phyloP scores from a whole-genome alignment of 495 filamentous ascomycete genomes.

The Tuber borchii region DNA sequence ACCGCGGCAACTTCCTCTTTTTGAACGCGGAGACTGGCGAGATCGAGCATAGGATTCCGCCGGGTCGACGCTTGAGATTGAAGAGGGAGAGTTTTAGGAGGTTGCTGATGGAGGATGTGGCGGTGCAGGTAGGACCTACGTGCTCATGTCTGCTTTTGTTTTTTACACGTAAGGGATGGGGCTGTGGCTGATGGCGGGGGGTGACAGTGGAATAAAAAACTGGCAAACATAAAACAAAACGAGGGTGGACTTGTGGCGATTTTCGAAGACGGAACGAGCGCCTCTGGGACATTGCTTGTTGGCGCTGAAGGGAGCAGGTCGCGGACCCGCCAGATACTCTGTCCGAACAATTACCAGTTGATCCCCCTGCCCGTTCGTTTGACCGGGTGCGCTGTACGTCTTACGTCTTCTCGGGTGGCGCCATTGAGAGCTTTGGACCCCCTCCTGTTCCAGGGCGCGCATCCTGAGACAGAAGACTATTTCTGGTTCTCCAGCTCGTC shows the following conservation, averaged over 20 bases:
- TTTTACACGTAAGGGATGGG: neutral
- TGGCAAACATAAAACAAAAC: slow-evolving; percentile 44
- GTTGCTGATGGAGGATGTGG: slow-evolving; percentile 48
- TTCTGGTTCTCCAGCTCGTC: slow-evolving; percentile 50
- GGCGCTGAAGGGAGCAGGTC: slow-evolving; percentile 55
- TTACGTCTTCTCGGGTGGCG: slow-evolving; percentile 45
- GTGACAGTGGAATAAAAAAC: slow-evolving; percentile 46
- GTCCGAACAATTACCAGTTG: slow-evolving; percentile 43
- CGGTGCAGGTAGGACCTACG: slow-evolving; percentile 43
- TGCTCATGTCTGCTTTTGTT: neutral
- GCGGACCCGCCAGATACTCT: slow-evolving; percentile 38
- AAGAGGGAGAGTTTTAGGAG: slow-evolving; percentile 48
- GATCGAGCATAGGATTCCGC: slow-evolving; percentile 48
- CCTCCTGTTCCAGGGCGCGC: slow-evolving; percentile 56
- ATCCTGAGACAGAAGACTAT: slow-evolving; percentile 53
- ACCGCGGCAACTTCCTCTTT: slow-evolving; percentile 52
- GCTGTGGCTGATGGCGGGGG: neutral
- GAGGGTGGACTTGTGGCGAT: slow-evolving; percentile 44
- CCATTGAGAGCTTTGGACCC: slow-evolving; percentile 52
- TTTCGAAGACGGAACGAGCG: slow-evolving; percentile 51
- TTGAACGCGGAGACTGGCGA: slow-evolving; percentile 51
- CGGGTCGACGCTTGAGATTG: slow-evolving; percentile 49
- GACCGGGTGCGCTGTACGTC: slow-evolving; percentile 47
- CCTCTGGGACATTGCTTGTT: slow-evolving; percentile 50
- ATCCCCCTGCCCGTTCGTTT: slow-evolving; percentile 49